Evolutionary conservation across 2,329 filamentous ascomycete genomes (phyloP).

Genomic region (Fusarium sp.): DNA sequence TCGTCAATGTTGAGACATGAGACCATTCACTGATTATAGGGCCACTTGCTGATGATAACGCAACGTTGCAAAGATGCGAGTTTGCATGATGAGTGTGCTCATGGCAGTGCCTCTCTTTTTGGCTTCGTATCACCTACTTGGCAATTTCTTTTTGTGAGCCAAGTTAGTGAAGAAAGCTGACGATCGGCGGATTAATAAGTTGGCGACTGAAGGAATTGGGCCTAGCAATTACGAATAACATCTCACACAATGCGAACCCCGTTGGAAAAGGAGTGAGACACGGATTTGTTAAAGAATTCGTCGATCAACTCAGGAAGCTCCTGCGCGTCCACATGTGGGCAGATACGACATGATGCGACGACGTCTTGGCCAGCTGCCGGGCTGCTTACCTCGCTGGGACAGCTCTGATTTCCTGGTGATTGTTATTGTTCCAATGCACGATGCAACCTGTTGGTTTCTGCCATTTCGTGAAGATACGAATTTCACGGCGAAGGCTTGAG

Average conservation of each 20-base stretch:
- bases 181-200: no score
- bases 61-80: not conserved
- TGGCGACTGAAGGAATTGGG: not conserved
- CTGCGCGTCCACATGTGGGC: not conserved
- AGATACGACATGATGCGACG: not conserved
- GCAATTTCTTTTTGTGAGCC: no score
- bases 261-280: not conserved
- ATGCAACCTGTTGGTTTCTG: no score
- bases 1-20: not conserved
- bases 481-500: no score
- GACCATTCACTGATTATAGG: not conserved
- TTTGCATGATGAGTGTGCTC: no score
- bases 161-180: no score
- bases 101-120: no score
- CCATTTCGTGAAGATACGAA: no score
- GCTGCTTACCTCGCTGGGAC: no score
- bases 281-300: not conserved
- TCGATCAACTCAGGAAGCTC: not conserved
- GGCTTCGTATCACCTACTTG: not conserved
- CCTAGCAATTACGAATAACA: not conserved
- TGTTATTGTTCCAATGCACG: no score
- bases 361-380: not conserved
- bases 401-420: no score
- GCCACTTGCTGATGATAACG: not conserved
- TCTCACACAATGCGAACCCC: no score